Evolutionary conservation across 805 yeast species (phyloP).

Genomic region (Myxozyma monticola): DNA sequence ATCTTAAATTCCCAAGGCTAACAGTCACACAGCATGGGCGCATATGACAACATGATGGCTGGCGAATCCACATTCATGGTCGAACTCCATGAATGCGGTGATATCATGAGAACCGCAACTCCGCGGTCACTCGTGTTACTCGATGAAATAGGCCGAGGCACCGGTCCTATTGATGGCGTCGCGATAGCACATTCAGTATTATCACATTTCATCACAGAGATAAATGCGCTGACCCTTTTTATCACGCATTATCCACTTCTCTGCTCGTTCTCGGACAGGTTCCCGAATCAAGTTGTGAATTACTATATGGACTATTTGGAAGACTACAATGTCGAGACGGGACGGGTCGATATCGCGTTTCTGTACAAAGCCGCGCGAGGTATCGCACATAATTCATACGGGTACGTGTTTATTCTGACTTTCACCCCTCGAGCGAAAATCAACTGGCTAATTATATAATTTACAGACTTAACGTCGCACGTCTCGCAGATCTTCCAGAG

Average conservation of each 20-base stretch:
- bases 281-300: constrained; percentile 49
- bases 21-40: constrained; percentile 65
- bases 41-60: constrained; percentile 69
- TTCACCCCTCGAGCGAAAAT: neutral
- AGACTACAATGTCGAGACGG: constrained; percentile 37
- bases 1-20: constrained; percentile 25
- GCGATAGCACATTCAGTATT: constrained; percentile 77
- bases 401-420: constrained; percentile 39
- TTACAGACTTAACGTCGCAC: constrained; percentile 66
- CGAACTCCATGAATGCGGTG: constrained; percentile 66
- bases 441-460: too few species aligned
- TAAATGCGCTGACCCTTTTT: constrained; percentile 62
- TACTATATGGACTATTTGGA: constrained; percentile 69
- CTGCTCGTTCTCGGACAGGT: constrained; percentile 48
- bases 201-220: constrained; percentile 50
- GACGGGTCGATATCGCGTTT: constrained; percentile 47
- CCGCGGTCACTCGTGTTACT: constrained; percentile 59
- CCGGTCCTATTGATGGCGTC: constrained; percentile 74
- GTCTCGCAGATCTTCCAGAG: constrained; percentile 57
- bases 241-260: constrained; percentile 82
- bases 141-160: constrained; percentile 79
- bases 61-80: constrained; percentile 85
- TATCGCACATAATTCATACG: constrained; percentile 65
- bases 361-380: constrained; percentile 55
- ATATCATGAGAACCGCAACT: constrained; percentile 54